Base-by-base conservation (phyloP, 2,329 filamentous ascomycete genomes). In the Chaetomiaceae sp. region DNA sequence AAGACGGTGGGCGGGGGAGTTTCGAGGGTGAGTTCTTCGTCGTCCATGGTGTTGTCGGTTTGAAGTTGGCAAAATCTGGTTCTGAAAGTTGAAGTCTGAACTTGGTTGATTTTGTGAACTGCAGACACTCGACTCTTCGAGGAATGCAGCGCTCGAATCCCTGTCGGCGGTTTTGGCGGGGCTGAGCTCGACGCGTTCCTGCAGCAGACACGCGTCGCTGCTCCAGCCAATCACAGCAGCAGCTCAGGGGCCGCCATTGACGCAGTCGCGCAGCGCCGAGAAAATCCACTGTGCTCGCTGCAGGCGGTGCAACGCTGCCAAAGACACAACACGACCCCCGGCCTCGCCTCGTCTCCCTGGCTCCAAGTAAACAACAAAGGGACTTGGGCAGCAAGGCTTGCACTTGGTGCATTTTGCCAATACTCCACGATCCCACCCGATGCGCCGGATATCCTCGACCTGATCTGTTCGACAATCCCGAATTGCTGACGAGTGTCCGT, bases 1-100 rank as follows among this genome's bases (percentile, higher is more conserved):
- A 86, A 89, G 56, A 67, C 40, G 61, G 62, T 62, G 55, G 55
- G 45, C 11, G 50, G 58, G 38, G 58, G 54, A 2, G 58, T 57
- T 40, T 64, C 62, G 63, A 67, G 63, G 47, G 58, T 61, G 38
- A 63, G 51, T 45, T 68, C 61, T 9, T 74, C 71, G 53, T 77
- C 72, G 53, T 72, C 70, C 71, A 75, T 75, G 23, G 33, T 55
- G 57, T 40, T 59, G 53, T 45, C n/a, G n/a, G n/a, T n/a, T n/a
- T n/a, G n/a, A n/a, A n/a, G n/a, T n/a, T n/a, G n/a, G n/a, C n/a
- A n/a, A n/a, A n/a, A n/a, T n/a, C n/a, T n/a, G n/a, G n/a, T n/a
- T n/a, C n/a, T n/a, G n/a, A n/a, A n/a, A n/a, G n/a, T n/a, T n/a
- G n/a, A n/a, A n/a, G n/a, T n/a, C n/a, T n/a, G n/a, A n/a, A n/a